Evolutionary conservation across 177 flowering plant genomes (phyloP), one percentile per base, ranked within the genome.

Genomic region (Vitis hybrid): DNA sequence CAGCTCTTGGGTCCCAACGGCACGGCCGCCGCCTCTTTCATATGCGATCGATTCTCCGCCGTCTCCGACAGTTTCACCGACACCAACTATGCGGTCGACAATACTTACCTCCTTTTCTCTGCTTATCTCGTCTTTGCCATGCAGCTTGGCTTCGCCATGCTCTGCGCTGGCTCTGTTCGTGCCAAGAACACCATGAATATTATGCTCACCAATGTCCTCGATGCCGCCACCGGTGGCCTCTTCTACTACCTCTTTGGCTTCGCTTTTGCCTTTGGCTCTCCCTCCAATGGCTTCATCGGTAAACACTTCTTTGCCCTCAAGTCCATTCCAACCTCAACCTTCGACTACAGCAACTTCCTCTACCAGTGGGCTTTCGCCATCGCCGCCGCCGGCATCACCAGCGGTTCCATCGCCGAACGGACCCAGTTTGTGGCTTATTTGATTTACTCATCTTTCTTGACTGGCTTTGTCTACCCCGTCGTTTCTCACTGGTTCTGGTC

Each of bases 141-240:
- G 97, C 97, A 92, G 62, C 91, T 92, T 0, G 97, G 97, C 60
- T 92, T 92, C 73, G 97, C 97, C 80, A 91, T 91, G 97, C 91
- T 91, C 73, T 91, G 97, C 69, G 97, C 97, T 24, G 97, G 97
- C 56, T 91, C 97, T 30, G 94, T 91, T 27, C 85, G 94, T 1
- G 94, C 97, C 76, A 92, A 92, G 64, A 92, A 90, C 85, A 87
- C 94, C 76, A 87, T 90, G 93, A 92, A 90, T 85, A 92, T 92
- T 78, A 89, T 92, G 95, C 88, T 92, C 68, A 92, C 95, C 59
- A 92, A 92, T 79, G 97, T 92, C 61, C 87, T 91, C 63, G 97
- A 91, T 79, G 94, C 94, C 3, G 97, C 93, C 2, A 83, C 90
- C 54, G 97, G 94, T 1, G 91, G 90, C 10, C 74, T 91, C 66